These are phyloP conservation scores for Beauveria medogensis DNA, from an alignment of 2,329 filamentous ascomycete species.

Conservation along the genomic window DNA sequence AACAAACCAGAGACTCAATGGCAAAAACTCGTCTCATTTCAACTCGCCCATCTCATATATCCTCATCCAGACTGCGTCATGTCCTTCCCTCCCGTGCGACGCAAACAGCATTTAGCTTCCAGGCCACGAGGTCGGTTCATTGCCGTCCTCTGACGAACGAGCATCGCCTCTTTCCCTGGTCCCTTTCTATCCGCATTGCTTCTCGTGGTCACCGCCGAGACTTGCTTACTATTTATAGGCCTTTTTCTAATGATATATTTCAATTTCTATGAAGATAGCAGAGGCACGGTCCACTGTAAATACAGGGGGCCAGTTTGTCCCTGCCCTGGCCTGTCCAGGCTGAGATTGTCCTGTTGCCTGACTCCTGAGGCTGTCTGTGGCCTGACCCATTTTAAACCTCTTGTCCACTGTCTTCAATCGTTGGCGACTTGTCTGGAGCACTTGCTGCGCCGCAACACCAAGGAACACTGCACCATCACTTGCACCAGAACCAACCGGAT, in stretches of 20 bases:
- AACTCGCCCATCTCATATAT: neutral
- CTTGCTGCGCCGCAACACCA: constrained; percentile 4
- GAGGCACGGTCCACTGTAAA: neutral
- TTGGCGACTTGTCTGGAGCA: neutral
- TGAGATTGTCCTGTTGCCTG: neutral
- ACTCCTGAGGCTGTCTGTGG: neutral
- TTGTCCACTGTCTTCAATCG: neutral
- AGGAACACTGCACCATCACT: neutral
- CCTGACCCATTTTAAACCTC: neutral
- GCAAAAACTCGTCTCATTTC: neutral
- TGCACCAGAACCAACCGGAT: neutral
- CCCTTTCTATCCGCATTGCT: neutral
- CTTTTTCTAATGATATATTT: too few species aligned
- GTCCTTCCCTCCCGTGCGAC: neutral
- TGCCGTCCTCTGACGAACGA: neutral
- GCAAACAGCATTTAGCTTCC: neutral
- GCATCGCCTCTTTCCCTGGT: neutral
- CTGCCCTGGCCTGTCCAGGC: neutral
- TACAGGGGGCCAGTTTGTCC: neutral
- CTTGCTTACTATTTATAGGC: neutral
- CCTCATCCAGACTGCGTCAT: neutral
- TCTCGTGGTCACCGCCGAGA: neutral
- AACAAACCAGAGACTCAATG: neutral
- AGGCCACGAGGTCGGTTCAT: neutral
- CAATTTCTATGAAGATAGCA: neutral